Evolutionary conservation across 768 basidiomycete species (phyloP).

Genomic region (Suillus luteus): DNA sequence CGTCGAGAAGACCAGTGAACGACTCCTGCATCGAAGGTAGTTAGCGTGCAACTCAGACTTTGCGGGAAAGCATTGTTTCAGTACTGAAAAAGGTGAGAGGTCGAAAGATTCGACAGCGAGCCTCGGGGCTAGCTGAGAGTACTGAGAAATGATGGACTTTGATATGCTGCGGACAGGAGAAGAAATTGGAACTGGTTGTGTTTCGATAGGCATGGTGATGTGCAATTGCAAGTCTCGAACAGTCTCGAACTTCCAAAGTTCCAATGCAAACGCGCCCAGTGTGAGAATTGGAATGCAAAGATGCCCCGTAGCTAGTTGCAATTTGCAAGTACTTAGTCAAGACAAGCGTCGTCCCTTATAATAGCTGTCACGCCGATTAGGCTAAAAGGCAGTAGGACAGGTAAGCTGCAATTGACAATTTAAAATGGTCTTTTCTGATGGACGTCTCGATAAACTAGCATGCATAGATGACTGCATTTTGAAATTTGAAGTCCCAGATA

Average conservation of each 20-base stretch:
- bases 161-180: constrained; percentile 1
- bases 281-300: background rate
- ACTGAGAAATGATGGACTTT: background rate
- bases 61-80: background rate
- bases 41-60: background rate
- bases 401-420: too few relatives aligned
- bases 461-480: background rate
- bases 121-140: background rate
- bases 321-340: too few relatives aligned
- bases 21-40: constrained; percentile 29
- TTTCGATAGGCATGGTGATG: constrained; percentile 2
- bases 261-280: background rate
- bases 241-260: background rate
- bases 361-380: too few relatives aligned
- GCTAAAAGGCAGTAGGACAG: too few relatives aligned
- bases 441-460: too few relatives aligned
- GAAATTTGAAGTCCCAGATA: background rate
- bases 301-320: background rate
- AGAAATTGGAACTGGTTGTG: background rate
- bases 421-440: too few relatives aligned
- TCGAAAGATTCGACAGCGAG: constrained; percentile 22
- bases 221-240: background rate
- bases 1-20: constrained; percentile 34
- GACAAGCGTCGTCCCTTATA: too few relatives aligned
- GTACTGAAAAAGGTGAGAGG: constrained; percentile 30